phyloP scores from a whole-genome alignment of 345 rosid species.

The Aquilaria malaccensis region DNA sequence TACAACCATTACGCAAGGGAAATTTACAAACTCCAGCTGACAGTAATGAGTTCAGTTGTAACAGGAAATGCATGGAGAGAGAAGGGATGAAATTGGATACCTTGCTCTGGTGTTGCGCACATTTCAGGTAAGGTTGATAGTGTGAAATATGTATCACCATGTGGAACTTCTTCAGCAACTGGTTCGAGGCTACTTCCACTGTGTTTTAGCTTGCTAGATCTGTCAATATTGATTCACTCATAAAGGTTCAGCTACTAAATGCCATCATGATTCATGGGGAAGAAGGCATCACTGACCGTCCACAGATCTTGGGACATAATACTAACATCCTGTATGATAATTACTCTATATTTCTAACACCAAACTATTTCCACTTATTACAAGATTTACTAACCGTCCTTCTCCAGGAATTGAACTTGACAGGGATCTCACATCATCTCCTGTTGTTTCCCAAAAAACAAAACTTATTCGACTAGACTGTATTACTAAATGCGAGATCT shows the following conservation, averaged over 20 bases:
- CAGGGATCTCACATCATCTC: conserved; percentile 52
- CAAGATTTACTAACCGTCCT: conserved; percentile 30
- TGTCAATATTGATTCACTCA: conserved; percentile 17
- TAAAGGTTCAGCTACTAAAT: neutral
- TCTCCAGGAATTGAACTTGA: conserved; percentile 72
- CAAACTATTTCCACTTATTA: neutral
- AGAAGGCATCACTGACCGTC: too few species aligned
- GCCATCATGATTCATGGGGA: neutral
- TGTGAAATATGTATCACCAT: conserved; percentile 39
- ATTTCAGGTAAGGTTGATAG: conserved; percentile 44
- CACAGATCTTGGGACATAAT: neutral
- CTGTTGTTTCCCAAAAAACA: conserved; percentile 20
- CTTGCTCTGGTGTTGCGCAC: conserved; percentile 43
- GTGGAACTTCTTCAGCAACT: conserved; percentile 56
- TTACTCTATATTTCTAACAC: neutral
- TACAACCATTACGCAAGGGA: neutral
- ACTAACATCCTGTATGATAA: neutral
- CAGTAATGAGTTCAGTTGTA: conserved; percentile 5
- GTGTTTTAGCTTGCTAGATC: conserved; percentile 48
- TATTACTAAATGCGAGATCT: too few species aligned
- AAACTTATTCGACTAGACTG: neutral
- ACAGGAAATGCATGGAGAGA: neutral
- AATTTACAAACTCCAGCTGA: neutral
- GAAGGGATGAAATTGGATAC: conserved; percentile 21
- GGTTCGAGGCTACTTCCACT: conserved; percentile 56